A percentile compares a stretch with the other conserved stretches of the same genome.
These are phyloP conservation scores for Pseudopithomyces maydicus DNA, from an alignment of 2,329 filamentous ascomycete species.

Conservation along the genomic window DNA sequence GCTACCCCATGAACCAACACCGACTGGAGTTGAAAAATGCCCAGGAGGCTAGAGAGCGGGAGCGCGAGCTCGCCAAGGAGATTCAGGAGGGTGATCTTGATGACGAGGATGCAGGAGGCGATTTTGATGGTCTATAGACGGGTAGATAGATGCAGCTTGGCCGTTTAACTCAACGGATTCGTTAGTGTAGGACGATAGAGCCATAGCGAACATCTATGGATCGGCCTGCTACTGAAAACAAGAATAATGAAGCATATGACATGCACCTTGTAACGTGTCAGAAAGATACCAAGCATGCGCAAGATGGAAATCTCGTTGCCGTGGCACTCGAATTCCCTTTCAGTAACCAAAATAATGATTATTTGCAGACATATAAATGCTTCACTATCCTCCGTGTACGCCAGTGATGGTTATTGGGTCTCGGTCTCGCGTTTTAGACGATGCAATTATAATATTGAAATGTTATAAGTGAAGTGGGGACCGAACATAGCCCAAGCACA, in stretches of 20 bases:
- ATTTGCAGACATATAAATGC: not conserved
- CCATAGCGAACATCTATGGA: constrained; percentile 28
- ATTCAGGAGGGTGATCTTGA: constrained; percentile 97
- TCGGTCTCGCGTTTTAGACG: not conserved
- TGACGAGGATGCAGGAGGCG: constrained; percentile 92
- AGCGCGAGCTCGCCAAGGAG: constrained; percentile 97
- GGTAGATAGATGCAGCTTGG: not conserved
- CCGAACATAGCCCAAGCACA: constrained; percentile 8
- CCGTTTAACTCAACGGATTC: constrained; percentile 1
- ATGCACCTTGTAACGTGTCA: not conserved
- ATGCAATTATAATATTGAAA: not conserved
- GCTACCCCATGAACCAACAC: constrained; percentile 99
- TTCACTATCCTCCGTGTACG: not conserved
- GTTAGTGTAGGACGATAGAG: constrained; percentile 27
- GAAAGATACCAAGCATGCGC: no score
- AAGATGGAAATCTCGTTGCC: no score
- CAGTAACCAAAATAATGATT: no score
- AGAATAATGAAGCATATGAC: constrained; percentile 26
- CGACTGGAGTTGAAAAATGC: constrained; percentile 96
- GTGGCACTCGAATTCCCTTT: no score
- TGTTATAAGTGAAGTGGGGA: not conserved
- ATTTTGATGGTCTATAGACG: constrained; percentile 89
- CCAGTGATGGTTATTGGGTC: not conserved
- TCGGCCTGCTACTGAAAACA: constrained; percentile 12
- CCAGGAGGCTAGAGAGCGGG: constrained; percentile 94